Evolutionary conservation across 2,329 filamentous ascomycete genomes (phyloP).

Genomic region (Aureobasidium lini): DNA sequence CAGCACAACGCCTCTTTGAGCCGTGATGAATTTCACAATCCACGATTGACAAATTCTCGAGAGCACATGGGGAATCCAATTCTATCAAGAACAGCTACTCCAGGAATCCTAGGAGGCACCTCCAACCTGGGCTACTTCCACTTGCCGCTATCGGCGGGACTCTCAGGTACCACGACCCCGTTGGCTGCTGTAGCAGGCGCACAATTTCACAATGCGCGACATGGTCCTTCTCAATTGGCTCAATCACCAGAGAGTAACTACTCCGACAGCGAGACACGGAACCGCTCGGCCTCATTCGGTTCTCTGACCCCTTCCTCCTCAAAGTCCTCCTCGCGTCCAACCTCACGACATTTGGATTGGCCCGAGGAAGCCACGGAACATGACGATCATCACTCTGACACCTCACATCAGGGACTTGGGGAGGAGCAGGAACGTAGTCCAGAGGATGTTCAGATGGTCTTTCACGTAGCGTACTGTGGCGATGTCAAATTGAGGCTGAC

Average conservation of each 20-base stretch:
- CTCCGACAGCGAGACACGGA: slow-evolving; percentile 29
- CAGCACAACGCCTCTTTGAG: slow-evolving; percentile 1
- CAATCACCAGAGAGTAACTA: slow-evolving; percentile 10
- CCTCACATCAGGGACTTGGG: neutral
- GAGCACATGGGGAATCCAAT: slow-evolving; percentile 25
- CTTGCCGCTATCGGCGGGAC: slow-evolving; percentile 61
- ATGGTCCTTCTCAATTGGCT: slow-evolving; percentile 12
- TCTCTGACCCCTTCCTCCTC: slow-evolving; percentile 41
- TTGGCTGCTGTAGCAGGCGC: slow-evolving; percentile 72
- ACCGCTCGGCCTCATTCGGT: slow-evolving; percentile 33
- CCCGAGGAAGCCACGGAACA: slow-evolving; percentile 17
- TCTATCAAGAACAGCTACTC: slow-evolving; percentile 43
- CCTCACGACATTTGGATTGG: slow-evolving; percentile 30
- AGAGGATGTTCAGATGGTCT: slow-evolving; percentile 88
- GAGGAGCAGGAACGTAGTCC: slow-evolving; percentile 56
- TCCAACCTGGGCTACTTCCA: slow-evolving; percentile 79
- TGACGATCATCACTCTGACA: slow-evolving; percentile 12
- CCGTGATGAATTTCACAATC: slow-evolving; percentile 11
- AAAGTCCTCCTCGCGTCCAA: slow-evolving; percentile 34
- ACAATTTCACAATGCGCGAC: slow-evolving; percentile 44
- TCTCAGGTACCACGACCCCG: slow-evolving; percentile 71
- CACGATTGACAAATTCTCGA: slow-evolving; percentile 12
- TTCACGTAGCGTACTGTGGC: slow-evolving; percentile 81
- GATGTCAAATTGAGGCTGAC: slow-evolving; percentile 83
- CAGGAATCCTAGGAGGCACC: slow-evolving; percentile 59